phyloP scores from a whole-genome alignment of 139 green algal genomes.

The Chlorella sorokiniana region DNA sequence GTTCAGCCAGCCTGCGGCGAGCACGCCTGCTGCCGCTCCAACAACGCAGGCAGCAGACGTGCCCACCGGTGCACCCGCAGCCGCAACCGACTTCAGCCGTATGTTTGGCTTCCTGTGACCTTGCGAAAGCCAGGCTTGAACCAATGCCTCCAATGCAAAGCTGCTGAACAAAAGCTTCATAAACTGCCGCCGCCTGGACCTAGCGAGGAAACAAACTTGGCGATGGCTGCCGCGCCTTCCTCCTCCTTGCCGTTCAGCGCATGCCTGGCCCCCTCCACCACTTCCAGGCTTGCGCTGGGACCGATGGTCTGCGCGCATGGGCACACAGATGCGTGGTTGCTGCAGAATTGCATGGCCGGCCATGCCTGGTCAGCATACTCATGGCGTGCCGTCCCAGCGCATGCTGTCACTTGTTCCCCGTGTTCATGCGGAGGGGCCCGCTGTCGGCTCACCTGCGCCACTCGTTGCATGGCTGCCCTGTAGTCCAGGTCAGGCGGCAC shows the following conservation, averaged over 20 bases:
- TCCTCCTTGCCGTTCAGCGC: constrained; percentile 42
- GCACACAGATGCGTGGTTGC: background rate
- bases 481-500: constrained; percentile 30
- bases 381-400: too few species aligned
- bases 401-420: too few species aligned
- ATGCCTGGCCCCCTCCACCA: constrained; percentile 48
- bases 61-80: background rate
- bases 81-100: background rate
- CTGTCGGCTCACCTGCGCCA: constrained; percentile 16
- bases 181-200: too few species aligned
- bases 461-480: constrained; percentile 2
- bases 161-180: too few species aligned
- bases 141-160: too few species aligned
- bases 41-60: background rate
- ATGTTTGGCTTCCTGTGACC: constrained; percentile 2
- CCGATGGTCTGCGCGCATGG: constrained; percentile 40
- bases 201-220: constrained; percentile 32
- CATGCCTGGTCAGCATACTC: too few species aligned
- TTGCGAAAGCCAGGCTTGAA: background rate
- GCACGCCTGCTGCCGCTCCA: background rate
- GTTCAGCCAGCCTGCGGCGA: background rate
- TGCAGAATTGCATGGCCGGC: too few species aligned
- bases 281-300: background rate
- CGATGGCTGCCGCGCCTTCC: constrained; percentile 32
- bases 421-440: background rate